Evolutionary conservation across 257 asterid genomes (phyloP).

Genomic region (Linaria vulgaris): DNA sequence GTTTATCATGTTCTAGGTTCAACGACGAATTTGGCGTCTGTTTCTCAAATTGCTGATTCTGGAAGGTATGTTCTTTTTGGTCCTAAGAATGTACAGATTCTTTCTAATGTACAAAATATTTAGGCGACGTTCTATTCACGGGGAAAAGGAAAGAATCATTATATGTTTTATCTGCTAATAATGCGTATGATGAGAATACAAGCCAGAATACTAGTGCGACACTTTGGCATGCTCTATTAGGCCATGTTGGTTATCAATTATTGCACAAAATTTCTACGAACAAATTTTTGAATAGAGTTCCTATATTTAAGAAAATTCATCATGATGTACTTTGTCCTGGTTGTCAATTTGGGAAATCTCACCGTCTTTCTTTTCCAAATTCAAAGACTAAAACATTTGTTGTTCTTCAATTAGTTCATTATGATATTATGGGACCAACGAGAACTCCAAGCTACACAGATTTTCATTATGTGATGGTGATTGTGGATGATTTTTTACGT

Average conservation of each 20-base stretch:
- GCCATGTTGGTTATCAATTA: not conserved
- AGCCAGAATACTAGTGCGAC: not conserved
- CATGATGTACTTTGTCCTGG: constrained; percentile 22
- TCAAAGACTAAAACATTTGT: constrained; percentile 21
- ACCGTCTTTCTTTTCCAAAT: constrained; percentile 21
- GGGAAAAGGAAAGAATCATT: not conserved
- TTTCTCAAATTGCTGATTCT: no score
- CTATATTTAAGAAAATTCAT: constrained; percentile 4
- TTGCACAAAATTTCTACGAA: constrained; percentile 17
- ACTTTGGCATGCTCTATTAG: not conserved
- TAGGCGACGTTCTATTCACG: not conserved
- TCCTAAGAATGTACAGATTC: no score
- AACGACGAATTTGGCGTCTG: no score
- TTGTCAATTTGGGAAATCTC: constrained; percentile 30
- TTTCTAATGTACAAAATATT: no score
- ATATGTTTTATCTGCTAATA: not conserved
- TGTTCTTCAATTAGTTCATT: constrained; percentile 20
- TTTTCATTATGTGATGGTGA: constrained; percentile 19
- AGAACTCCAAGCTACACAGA: constrained; percentile 17
- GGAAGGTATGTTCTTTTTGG: no score
- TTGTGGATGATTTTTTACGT: constrained; percentile 36
- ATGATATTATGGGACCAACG: constrained; percentile 27
- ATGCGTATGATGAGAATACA: not conserved
- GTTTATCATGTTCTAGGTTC: no score
- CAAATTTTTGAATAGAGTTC: constrained; percentile 23